Evolutionary conservation across 1,284 basidiomycete species (phyloP).

Genomic region (Boletus hoseneyae): DNA sequence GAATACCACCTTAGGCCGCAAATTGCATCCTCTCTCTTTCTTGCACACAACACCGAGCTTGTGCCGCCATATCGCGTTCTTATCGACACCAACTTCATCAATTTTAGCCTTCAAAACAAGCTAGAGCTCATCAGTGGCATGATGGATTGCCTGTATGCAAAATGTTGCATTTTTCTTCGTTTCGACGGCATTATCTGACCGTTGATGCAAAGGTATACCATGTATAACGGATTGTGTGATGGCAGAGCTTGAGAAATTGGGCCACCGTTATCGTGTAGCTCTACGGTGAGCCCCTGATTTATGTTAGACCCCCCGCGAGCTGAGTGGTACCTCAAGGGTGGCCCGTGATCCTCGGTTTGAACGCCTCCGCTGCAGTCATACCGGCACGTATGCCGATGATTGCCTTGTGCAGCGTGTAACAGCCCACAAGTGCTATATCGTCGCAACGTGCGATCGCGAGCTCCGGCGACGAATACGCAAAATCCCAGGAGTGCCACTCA

Average conservation of each 20-base stretch:
- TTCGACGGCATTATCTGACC: slow-evolving; percentile 1
- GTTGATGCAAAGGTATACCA: slow-evolving; percentile 73
- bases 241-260: slow-evolving; percentile 96
- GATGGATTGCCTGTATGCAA: slow-evolving; percentile 99
- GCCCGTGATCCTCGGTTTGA: slow-evolving; percentile 98
- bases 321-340: slow-evolving; percentile 51
- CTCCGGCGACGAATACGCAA: slow-evolving; percentile 90
- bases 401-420: slow-evolving; percentile 95
- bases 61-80: slow-evolving; percentile 97
- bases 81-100: slow-evolving; percentile 99
- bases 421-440: slow-evolving; percentile 94
- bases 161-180: slow-evolving; percentile 63
- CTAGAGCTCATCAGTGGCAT: slow-evolving; percentile 94
- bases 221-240: slow-evolving; percentile 99
- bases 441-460: slow-evolving; percentile 97
- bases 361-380: slow-evolving; percentile 86
- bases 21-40: slow-evolving; percentile 88
- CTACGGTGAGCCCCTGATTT: slow-evolving; percentile 59
- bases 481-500: slow-evolving; percentile 90
- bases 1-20: slow-evolving; percentile 52
- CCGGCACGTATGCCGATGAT: slow-evolving; percentile 98
- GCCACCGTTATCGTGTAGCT: slow-evolving; percentile 93
- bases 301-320: background rate
- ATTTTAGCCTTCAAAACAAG: slow-evolving; percentile 98
- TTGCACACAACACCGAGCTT: slow-evolving; percentile 94